Evolutionary conservation across 2,329 filamentous ascomycete species (phyloP).

Genomic region (Apiospora saccharicola): DNA sequence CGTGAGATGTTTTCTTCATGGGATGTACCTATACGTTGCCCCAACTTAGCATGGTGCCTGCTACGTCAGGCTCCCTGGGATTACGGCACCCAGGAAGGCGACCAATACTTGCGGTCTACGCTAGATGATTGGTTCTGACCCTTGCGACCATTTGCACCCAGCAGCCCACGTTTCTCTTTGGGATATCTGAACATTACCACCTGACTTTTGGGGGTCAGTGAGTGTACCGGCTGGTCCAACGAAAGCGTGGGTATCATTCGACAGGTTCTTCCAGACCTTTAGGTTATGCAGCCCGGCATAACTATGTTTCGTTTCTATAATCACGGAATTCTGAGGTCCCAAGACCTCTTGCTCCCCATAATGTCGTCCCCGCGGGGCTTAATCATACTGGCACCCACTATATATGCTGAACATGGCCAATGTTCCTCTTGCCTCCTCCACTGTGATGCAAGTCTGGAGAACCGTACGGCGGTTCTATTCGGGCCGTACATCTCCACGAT

Average conservation of each 20-base stretch:
- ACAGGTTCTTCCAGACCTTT: not conserved
- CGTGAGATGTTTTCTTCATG: conserved; percentile 8
- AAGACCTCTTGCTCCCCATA: not conserved
- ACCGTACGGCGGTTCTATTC: not conserved
- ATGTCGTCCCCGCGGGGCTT: conserved; percentile 7
- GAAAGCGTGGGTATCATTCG: not conserved
- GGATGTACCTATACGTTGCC: not conserved
- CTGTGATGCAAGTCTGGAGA: not conserved
- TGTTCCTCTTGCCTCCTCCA: conserved; percentile 5
- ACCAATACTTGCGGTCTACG: not conserved
- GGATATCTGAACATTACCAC: conserved; percentile 5
- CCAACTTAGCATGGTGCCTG: not conserved
- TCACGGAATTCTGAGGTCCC: not conserved
- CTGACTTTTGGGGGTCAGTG: not conserved
- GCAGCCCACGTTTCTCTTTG: not conserved
- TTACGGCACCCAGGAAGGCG: not conserved
- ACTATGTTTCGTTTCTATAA: not conserved
- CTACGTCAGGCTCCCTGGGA: not conserved
- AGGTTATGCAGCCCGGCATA: not conserved
- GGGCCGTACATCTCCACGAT: conserved; percentile 1
- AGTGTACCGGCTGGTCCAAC: not conserved
- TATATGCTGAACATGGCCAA: not conserved
- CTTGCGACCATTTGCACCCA: not conserved
- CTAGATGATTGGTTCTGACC: not conserved
- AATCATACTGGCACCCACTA: not conserved